These are phyloP conservation scores for Clathrospora elynae DNA, from an alignment of 2,329 filamentous ascomycete genomes.

Conservation along the genomic window DNA sequence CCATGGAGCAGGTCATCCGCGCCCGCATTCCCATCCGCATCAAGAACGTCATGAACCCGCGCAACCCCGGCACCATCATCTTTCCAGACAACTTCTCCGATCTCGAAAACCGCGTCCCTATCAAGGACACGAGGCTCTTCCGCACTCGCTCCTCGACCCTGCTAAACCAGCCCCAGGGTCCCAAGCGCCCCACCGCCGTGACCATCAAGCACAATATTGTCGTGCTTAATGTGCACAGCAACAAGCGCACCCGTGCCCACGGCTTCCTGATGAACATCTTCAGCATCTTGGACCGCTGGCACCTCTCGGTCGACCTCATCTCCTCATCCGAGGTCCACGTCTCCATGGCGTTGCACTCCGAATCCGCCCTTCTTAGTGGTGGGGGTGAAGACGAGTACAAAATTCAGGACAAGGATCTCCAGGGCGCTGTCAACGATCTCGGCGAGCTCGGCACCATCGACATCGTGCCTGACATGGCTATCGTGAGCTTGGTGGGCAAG, in stretches of 20 bases:
- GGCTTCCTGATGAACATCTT: constrained; percentile 96
- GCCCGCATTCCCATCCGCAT: constrained; percentile 85
- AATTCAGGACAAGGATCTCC: constrained; percentile 55
- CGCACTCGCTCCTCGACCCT: constrained; percentile 54
- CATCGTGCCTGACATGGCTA: constrained; percentile 89
- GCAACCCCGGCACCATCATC: constrained; percentile 78
- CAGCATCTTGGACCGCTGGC: constrained; percentile 82
- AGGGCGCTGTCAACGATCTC: constrained; percentile 68
- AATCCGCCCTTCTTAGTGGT: constrained; percentile 60
- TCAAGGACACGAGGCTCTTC: constrained; percentile 64
- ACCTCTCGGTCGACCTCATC: constrained; percentile 92
- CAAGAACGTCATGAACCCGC: constrained; percentile 89
- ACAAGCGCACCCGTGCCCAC: constrained; percentile 93
- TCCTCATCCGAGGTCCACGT: constrained; percentile 97
- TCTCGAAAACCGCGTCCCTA: constrained; percentile 58
- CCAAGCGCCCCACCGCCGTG: constrained; percentile 66
- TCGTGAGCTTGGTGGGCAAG: constrained; percentile 89
- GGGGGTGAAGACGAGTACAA: constrained; percentile 55
- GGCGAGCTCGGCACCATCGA: constrained; percentile 86
- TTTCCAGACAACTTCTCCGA: constrained; percentile 72
- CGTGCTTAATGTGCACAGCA: constrained; percentile 97
- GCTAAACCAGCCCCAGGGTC: constrained; percentile 52
- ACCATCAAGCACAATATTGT: constrained; percentile 98
- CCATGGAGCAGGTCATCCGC: constrained; percentile 88
- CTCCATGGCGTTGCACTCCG: constrained; percentile 91